These are phyloP conservation scores for Silybum marianum DNA, from an alignment of 129 eudicot species.

Conservation along the genomic window DNA sequence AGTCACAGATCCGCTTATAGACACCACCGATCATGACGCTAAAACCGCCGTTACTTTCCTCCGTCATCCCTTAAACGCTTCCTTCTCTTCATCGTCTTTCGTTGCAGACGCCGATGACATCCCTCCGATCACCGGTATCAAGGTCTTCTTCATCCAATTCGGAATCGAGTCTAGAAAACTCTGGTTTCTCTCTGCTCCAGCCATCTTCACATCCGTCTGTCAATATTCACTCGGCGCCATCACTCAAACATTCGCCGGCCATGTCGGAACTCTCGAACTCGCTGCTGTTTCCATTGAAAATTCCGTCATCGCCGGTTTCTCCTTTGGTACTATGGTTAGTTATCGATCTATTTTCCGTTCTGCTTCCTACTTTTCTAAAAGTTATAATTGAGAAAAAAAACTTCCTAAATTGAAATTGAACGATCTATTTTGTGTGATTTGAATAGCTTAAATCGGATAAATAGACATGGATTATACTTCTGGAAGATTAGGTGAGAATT, in stretches of 20 bases:
- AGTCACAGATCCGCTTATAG: slow-evolving; percentile 31
- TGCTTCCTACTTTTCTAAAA: background rate
- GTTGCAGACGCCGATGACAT: slow-evolving; percentile 43
- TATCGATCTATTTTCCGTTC: background rate
- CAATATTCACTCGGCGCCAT: slow-evolving; percentile 62
- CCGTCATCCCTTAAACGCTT: background rate
- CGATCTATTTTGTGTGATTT: background rate
- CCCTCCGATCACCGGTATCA: slow-evolving; percentile 27
- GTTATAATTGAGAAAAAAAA: background rate
- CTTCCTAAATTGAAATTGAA: background rate
- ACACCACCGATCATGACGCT: background rate
- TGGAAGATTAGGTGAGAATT: background rate
- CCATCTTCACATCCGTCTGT: slow-evolving; percentile 42
- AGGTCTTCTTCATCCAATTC: slow-evolving; percentile 39
- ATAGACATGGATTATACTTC: background rate
- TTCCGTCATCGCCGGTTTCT: slow-evolving; percentile 52
- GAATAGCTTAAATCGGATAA: background rate
- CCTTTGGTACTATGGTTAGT: slow-evolving; percentile 53
- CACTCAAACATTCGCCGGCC: slow-evolving; percentile 57
- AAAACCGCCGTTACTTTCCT: background rate
- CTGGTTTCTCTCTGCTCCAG: slow-evolving; percentile 56
- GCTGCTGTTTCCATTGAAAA: slow-evolving; percentile 55
- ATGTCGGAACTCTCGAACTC: slow-evolving; percentile 51
- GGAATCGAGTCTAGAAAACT: slow-evolving; percentile 39
- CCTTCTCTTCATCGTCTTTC: slow-evolving; percentile 43